phyloP scores from a whole-genome alignment of 805 yeast genomes.

The Lipomyces sp. region DNA sequence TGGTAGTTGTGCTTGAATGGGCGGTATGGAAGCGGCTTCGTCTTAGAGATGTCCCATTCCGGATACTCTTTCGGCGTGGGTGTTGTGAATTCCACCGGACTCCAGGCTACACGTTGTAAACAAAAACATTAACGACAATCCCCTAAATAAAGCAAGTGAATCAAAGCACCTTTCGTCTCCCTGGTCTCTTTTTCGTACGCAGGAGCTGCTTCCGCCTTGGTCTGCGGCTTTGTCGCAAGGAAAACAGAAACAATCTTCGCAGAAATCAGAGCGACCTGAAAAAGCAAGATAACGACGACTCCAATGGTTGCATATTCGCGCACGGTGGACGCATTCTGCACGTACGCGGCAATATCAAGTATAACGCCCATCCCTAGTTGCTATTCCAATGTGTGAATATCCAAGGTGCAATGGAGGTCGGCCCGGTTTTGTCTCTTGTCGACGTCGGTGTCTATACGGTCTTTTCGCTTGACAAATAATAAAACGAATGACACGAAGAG shows the following conservation, averaged over 20 bases:
- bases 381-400: too few species aligned
- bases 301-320: slow-evolving; percentile 5
- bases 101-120: slow-evolving; percentile 43
- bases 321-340: neutral
- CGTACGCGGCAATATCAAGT: neutral
- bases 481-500: too few species aligned
- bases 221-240: neutral
- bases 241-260: slow-evolving; percentile 8
- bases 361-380: too few species aligned
- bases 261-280: slow-evolving; percentile 7
- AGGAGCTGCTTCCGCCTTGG: neutral
- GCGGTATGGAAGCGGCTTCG: slow-evolving; percentile 59
- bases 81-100: slow-evolving; percentile 49
- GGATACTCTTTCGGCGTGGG: slow-evolving; percentile 51
- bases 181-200: neutral
- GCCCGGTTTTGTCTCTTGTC: too few species aligned
- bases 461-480: too few species aligned
- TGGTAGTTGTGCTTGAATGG: slow-evolving; percentile 64
- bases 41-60: slow-evolving; percentile 49
- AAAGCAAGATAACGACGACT: slow-evolving; percentile 5
- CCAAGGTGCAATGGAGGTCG: too few species aligned
- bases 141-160: neutral
- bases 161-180: neutral
- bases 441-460: too few species aligned
- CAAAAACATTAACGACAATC: neutral